Conservation (phyloP, 805 yeast species). For the Kuraishia molischiana region DNA sequence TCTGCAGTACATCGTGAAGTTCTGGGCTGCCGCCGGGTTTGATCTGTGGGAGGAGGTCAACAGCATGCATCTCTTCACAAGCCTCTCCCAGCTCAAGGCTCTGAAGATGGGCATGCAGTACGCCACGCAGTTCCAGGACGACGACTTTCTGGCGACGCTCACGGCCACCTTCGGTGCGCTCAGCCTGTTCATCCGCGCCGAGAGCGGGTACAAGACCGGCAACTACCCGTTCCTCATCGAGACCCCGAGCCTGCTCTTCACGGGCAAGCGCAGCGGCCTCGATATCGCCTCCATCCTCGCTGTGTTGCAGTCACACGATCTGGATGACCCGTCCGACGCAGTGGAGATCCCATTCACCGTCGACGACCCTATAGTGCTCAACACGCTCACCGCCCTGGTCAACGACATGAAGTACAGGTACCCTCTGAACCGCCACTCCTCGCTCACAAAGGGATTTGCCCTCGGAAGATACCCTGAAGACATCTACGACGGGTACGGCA, state of each 20-base stretch:
- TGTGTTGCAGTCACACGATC: constrained; percentile 31
- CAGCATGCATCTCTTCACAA: constrained; percentile 71
- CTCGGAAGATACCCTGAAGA: constrained; percentile 94
- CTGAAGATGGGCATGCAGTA: constrained; percentile 42
- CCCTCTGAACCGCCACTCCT: constrained; percentile 57
- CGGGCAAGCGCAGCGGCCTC: constrained; percentile 52
- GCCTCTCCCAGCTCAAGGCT: constrained; percentile 65
- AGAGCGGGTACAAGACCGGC: constrained; percentile 30
- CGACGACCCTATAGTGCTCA: constrained; percentile 44
- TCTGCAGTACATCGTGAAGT: constrained; percentile 45
- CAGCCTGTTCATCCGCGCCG: constrained; percentile 26
- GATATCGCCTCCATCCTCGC: constrained; percentile 68
- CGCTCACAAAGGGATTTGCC: constrained; percentile 44
- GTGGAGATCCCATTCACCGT: constrained; percentile 52
- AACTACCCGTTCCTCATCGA: constrained; percentile 54
- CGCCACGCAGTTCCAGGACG: constrained; percentile 18
- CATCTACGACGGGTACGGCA: constrained; percentile 65
- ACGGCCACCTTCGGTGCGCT: constrained; percentile 22
- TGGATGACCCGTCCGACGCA: constrained; percentile 21
- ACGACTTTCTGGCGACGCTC: constrained; percentile 19
- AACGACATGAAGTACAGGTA: constrained; percentile 64
- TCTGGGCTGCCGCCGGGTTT: constrained; percentile 64
- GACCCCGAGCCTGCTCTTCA: constrained; percentile 38
- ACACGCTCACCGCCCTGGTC: constrained; percentile 53
- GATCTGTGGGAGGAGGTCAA: constrained; percentile 91